Base-by-base conservation (phyloP, 805 yeast genomes). In the Saccharomyces mikatae region DNA sequence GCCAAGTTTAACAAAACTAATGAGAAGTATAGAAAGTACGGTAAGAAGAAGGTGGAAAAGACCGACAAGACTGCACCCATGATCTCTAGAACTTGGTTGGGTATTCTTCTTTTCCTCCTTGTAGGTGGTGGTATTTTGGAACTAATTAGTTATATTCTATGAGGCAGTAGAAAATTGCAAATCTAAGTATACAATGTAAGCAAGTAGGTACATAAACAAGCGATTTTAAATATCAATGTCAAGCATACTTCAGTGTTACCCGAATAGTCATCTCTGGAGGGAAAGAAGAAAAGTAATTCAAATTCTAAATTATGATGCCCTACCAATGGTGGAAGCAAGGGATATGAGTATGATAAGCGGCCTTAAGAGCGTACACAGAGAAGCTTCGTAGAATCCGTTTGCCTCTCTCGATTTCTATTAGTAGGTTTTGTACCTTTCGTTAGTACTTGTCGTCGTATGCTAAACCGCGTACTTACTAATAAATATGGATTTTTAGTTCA, bases 61-160 rank as follows among this genome's bases (percentile, higher is more conserved):
- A 58, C 60, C 30, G 63, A 62, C 28, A 70, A 70, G 24, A 74
- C 69, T 28, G 71, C 75, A 55, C 70, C 76, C 32, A 84, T 90
- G 6, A 66, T 86, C 48, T 79, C 89, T 50, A 83, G 73, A 65
- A 67, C 78, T 14, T 87, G 96, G 95, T 66, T 87, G 8, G 74
- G 71, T 30, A 71, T 81, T 2, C 72, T 86, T 53, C 76, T 78
- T 4, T 89, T 89, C 67, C 74, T 89, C 59, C 76, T 90, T 11
- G 75, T 85, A 57, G 96, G 96, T 54, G 96, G 96, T 62, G 96
- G 91, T 58, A 57, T 87, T 6, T 75, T 90, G 49, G 94, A 89
- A 70, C 58, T 88, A 47, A 56, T 88, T 29, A 77, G 83, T 59
- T 61, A 78, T 52, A 71, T 83, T 63, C 75, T 84, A 61, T 82